Conservation (phyloP, 148 eudicot genomes). For the Pouteria glomerata region DNA sequence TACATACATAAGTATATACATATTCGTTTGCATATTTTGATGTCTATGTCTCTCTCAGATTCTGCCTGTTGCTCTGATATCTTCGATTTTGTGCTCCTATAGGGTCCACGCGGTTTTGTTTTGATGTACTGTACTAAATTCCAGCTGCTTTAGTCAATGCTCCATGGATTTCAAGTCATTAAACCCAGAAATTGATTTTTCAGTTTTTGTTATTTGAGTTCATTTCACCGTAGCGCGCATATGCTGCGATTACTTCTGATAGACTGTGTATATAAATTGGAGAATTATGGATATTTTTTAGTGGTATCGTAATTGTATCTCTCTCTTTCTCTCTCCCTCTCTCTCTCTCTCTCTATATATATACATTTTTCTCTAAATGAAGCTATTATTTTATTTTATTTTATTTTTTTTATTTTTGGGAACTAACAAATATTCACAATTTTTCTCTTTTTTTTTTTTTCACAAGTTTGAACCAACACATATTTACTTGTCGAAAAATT, state of each 20-base stretch:
- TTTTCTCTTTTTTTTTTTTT: too few species aligned
- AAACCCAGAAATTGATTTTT: not conserved
- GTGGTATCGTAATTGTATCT: not conserved
- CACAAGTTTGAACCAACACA: too few species aligned
- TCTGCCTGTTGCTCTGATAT: not conserved
- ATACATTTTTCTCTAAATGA: too few species aligned
- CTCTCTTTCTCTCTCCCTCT: too few species aligned
- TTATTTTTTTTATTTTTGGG: too few species aligned
- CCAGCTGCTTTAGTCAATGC: too few species aligned
- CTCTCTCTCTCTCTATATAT: too few species aligned
- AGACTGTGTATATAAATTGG: not conserved
- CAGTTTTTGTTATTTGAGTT: not conserved
- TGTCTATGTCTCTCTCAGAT: not conserved
- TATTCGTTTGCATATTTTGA: not conserved
- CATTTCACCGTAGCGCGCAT: not conserved
- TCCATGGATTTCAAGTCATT: not conserved
- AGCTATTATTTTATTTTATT: too few species aligned
- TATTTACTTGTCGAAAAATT: too few species aligned
- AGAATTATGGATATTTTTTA: not conserved
- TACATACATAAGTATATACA: not conserved
- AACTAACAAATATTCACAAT: too few species aligned
- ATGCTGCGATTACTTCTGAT: not conserved
- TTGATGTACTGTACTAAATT: too few species aligned
- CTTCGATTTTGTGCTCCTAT: not conserved
- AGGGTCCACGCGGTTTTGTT: not conserved